Percentiles rank a stretch among this genome's conserved stretches.
phyloP scores from a whole-genome alignment of 495 filamentous ascomycete genomes.

The Aspergillus affinis region DNA sequence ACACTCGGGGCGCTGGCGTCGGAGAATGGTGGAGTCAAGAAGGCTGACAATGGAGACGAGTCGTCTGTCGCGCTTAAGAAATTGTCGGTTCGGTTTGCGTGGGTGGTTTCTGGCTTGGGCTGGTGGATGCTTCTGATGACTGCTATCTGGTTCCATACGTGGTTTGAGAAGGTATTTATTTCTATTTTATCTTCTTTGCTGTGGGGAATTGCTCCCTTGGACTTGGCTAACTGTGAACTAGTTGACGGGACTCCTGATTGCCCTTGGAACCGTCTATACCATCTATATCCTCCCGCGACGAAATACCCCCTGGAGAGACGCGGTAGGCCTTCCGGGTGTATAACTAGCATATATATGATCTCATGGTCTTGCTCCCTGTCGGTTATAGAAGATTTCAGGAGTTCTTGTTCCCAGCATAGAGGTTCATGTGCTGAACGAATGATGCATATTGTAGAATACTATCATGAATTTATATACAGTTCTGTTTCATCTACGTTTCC shows the following conservation, averaged over 20 bases:
- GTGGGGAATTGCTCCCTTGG: background rate
- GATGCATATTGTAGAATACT: slow-evolving; percentile 5
- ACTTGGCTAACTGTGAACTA: slow-evolving; percentile 1
- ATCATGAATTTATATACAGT: background rate
- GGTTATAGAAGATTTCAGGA: slow-evolving; percentile 13
- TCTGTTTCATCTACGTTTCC: slow-evolving; percentile 2
- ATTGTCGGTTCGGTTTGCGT: slow-evolving; percentile 51
- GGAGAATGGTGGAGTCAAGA: slow-evolving; percentile 44
- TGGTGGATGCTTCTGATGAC: slow-evolving; percentile 99
- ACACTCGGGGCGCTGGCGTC: slow-evolving; percentile 55
- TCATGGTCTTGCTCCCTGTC: background rate
- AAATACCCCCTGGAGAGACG: slow-evolving; percentile 57
- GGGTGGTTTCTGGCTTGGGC: slow-evolving; percentile 55
- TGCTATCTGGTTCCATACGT: slow-evolving; percentile 95
- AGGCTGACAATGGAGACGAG: slow-evolving; percentile 49
- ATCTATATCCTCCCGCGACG: slow-evolving; percentile 77
- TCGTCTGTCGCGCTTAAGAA: slow-evolving; percentile 33
- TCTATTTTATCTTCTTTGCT: background rate
- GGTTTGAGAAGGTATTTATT: slow-evolving; percentile 85
- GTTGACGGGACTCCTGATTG: slow-evolving; percentile 43
- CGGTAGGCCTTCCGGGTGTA: slow-evolving; percentile 78
- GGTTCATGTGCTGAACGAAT: background rate
- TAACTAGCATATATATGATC: slow-evolving; percentile 29
- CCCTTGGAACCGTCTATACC: slow-evolving; percentile 64
- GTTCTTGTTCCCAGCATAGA: background rate